A percentile compares a stretch with the other conserved stretches of the same genome.
Conservation (phyloP, 495 filamentous ascomycete species). For the Neurospora sp. region DNA sequence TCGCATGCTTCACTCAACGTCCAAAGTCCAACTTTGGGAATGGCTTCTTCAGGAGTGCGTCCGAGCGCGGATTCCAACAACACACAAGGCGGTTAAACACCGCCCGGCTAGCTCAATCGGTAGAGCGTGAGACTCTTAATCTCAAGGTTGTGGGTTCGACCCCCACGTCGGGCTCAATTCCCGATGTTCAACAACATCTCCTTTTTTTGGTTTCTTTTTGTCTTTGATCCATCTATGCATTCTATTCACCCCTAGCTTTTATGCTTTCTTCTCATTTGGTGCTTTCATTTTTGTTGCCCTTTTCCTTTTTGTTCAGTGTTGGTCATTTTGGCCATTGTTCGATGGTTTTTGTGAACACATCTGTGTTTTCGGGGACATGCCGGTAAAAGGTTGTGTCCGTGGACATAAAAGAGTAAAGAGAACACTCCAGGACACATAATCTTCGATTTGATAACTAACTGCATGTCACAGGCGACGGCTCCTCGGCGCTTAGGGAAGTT, state of each 20-base stretch:
- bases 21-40: not conserved
- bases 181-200: slow-evolving; percentile 5
- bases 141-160: slow-evolving; percentile 31
- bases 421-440: not conserved
- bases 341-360: too few relatives aligned
- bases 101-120: slow-evolving; percentile 55
- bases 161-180: not conserved
- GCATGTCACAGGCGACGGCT: not conserved
- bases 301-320: not conserved
- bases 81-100: not conserved
- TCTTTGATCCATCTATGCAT: not conserved
- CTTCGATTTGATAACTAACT: not conserved
- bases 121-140: slow-evolving; percentile 71
- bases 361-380: too few relatives aligned
- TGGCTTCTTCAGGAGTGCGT: not conserved
- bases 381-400: too few relatives aligned
- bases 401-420: not conserved
- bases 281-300: not conserved
- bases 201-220: not conserved
- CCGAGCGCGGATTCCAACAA: not conserved
- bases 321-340: too few relatives aligned
- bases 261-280: not conserved
- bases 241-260: not conserved
- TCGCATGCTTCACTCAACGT: not conserved
- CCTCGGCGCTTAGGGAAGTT: not conserved